phyloP scores from a whole-genome alignment of 2,329 filamentous ascomycete species.

The Aspergillus pseudoglaucus region DNA sequence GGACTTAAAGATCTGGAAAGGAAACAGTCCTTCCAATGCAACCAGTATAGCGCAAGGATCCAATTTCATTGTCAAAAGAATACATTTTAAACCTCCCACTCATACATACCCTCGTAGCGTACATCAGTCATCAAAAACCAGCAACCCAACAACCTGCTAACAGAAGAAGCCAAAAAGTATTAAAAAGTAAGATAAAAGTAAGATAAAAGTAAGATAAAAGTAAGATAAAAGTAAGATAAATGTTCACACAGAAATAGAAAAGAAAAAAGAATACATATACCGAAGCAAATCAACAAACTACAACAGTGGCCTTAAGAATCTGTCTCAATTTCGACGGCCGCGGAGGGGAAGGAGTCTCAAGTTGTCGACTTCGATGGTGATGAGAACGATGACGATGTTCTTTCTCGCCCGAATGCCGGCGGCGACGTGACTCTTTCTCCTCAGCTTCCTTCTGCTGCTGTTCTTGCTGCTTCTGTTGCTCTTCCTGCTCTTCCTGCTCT shows the following conservation, averaged over 20 bases:
- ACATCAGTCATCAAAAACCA: not conserved
- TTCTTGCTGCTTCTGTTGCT: conserved; percentile 9
- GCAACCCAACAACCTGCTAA: not conserved
- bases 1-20: too few species aligned
- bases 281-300: conserved; percentile 17
- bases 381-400: conserved; percentile 11
- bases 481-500: conserved; percentile 10
- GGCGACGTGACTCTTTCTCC: too few species aligned
- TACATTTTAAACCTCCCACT: too few species aligned
- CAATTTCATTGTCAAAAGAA: too few species aligned
- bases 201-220: too few species aligned
- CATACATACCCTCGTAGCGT: too few species aligned
- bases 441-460: conserved; percentile 13
- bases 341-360: conserved; percentile 21
- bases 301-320: conserved; percentile 22
- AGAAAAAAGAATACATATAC: not conserved
- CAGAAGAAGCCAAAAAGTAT: not conserved
- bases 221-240: conserved; percentile 2
- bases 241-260: not conserved
- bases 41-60: too few species aligned
- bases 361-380: conserved; percentile 16
- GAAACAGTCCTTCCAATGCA: not conserved
- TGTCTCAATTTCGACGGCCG: conserved; percentile 24
- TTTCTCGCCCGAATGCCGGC: too few species aligned
- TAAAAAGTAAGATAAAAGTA: conserved; percentile 1